These are phyloP conservation scores for Gossypium arboreum DNA, from an alignment of 345 rosid species.

Conservation along the genomic window DNA sequence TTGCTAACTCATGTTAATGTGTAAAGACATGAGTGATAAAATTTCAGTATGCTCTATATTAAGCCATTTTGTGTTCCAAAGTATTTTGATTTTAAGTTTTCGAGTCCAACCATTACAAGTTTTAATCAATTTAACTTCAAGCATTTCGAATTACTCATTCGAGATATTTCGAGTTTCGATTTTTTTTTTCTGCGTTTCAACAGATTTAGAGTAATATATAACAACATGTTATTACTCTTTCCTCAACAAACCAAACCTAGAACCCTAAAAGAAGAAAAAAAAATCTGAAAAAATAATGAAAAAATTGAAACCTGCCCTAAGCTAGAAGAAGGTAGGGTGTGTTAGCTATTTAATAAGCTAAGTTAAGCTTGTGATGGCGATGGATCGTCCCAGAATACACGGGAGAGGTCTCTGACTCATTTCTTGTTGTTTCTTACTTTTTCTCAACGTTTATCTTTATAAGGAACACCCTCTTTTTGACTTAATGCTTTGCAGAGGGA, in stretches of 20 bases:
- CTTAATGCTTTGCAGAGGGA: too few species aligned
- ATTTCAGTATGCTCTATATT: too few species aligned
- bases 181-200: too few species aligned
- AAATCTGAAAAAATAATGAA: background rate
- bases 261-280: background rate
- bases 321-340: background rate
- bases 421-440: conserved; percentile 14
- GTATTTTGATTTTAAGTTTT: too few species aligned
- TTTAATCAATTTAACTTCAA: too few species aligned
- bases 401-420: conserved; percentile 32
- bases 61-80: too few species aligned
- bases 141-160: too few species aligned
- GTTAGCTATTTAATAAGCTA: background rate
- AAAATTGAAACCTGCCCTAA: background rate
- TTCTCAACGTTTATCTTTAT: conserved; percentile 29
- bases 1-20: too few species aligned
- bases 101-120: too few species aligned
- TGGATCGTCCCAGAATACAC: conserved; percentile 40
- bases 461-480: background rate
- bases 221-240: background rate
- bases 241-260: conserved; percentile 7
- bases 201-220: too few species aligned
- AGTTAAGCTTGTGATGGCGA: conserved; percentile 14
- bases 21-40: too few species aligned
- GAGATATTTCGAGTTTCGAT: too few species aligned